Conservation (phyloP, 768 basidiomycete species). For the Auriscalpium microsporum region DNA sequence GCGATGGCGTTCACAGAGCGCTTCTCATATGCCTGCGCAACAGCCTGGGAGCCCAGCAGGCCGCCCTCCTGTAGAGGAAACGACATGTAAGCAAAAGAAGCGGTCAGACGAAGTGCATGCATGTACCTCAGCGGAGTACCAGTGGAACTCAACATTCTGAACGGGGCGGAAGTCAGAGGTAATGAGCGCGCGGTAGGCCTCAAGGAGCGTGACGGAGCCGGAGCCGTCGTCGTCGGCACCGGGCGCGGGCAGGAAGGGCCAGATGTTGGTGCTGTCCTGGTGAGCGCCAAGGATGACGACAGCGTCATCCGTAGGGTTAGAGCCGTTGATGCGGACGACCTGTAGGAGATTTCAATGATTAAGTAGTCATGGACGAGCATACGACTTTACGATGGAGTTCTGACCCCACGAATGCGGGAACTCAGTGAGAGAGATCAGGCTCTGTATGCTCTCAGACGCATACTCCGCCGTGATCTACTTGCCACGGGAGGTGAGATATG, state of each 20-base stretch:
- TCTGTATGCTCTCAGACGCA: constrained; percentile 47
- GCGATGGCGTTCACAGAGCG: constrained; percentile 60
- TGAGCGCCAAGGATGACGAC: constrained; percentile 72
- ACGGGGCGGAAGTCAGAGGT: constrained; percentile 59
- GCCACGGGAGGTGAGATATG: constrained; percentile 2
- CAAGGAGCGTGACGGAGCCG: constrained; percentile 72
- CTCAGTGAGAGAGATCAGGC: constrained; percentile 57
- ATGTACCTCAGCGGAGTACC: constrained; percentile 73
- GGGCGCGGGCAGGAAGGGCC: constrained; percentile 72
- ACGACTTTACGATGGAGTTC: constrained; percentile 54
- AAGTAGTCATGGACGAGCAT: neutral
- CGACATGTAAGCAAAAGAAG: neutral
- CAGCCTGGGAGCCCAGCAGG: constrained; percentile 82
- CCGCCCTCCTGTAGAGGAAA: constrained; percentile 55
- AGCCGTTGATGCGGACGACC: constrained; percentile 73
- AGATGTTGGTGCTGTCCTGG: constrained; percentile 76
- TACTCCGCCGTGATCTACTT: constrained; percentile 54
- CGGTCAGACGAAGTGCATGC: neutral
- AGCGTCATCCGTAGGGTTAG: constrained; percentile 48
- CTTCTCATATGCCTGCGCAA: constrained; percentile 66
- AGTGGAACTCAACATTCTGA: constrained; percentile 69
- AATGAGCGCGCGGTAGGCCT: constrained; percentile 65
- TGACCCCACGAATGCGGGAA: constrained; percentile 83
- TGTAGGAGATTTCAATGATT: constrained; percentile 21
- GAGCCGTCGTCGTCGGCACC: constrained; percentile 65